Conservation (phyloP, 1,139 yeast species). For the Candida frijolesensis region DNA sequence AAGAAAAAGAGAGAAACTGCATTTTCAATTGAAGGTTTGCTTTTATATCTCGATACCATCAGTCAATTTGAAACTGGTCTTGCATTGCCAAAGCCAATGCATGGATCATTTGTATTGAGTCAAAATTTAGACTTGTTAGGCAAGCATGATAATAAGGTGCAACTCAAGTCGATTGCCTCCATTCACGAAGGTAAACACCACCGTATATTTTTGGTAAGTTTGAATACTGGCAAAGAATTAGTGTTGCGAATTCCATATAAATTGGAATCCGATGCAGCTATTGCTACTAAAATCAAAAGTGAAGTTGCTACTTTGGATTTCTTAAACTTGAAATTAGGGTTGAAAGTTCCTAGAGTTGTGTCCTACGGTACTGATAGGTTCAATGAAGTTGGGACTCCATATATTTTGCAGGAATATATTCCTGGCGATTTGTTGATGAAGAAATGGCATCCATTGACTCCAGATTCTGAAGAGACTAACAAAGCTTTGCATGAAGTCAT, state of each 20-base stretch:
- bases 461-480: slow-evolving; percentile 32
- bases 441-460: slow-evolving; percentile 81
- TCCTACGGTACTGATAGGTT: slow-evolving; percentile 67
- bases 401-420: slow-evolving; percentile 75
- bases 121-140: slow-evolving; percentile 10
- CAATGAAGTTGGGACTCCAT: slow-evolving; percentile 72
- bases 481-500: slow-evolving; percentile 57
- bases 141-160: slow-evolving; percentile 40
- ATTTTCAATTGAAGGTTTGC: slow-evolving; percentile 79
- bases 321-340: slow-evolving; percentile 52
- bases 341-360: slow-evolving; percentile 71
- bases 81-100: slow-evolving; percentile 24
- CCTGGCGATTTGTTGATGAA: slow-evolving; percentile 84
- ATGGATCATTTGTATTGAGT: slow-evolving; percentile 44
- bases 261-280: slow-evolving; percentile 62
- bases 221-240: slow-evolving; percentile 62
- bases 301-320: slow-evolving; percentile 96
- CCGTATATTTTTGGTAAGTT: slow-evolving; percentile 72
- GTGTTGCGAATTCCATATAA: slow-evolving; percentile 86
- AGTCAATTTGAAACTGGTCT: slow-evolving; percentile 20
- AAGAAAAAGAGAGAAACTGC: slow-evolving; percentile 76
- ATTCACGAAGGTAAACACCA: slow-evolving; percentile 95
- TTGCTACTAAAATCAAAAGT: slow-evolving; percentile 70
- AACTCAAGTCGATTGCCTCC: slow-evolving; percentile 73
- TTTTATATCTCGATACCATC: slow-evolving; percentile 47